Evolutionary conservation across 2,329 filamentous ascomycete genomes (phyloP), one percentile per base, ranked within the genome.

Genomic region (Diaporthe eres): DNA sequence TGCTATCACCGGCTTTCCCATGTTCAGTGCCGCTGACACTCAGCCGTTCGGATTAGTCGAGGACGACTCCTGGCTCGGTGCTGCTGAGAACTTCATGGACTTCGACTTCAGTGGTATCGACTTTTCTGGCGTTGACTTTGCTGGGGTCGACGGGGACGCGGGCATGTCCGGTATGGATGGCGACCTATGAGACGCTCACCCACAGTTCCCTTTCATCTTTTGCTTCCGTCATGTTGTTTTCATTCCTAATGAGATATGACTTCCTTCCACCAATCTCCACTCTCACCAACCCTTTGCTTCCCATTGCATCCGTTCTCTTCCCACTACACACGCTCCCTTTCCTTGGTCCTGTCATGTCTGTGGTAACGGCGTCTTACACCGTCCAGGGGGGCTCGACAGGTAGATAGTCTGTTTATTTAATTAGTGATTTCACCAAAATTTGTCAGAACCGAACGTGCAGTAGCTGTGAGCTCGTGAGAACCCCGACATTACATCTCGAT

Each of bases 121-220:
- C 13, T 57, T 57, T 7, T 1, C 53, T 6, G n/a, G 37, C n/a
- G n/a, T n/a, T n/a, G 15, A 57, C 13, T 57, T 57, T 7, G 3
- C 53, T 6, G n/a, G 37, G n/a, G 8, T 61, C 19, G 15, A 22
- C 25, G 25, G 8, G 10, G 39, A 47, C 60, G 3, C n/a, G 7
- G 25, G 34, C 3, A 12, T 31, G 6, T 31, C 42, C 3, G 37
- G n/a, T 7, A 65, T 47, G 39, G 8, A 4, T 17, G 31, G 19
- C n/a, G 2, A 2, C 1, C 2, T 31, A 6, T 31, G 39, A 65
- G 15, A 10, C 2, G 0, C 6, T 25, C n/a, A n/a, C n/a, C n/a
- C n/a, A n/a, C n/a, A n/a, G n/a, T n/a, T n/a, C n/a, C n/a, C n/a
- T n/a, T n/a, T n/a, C n/a, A n/a, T n/a, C 22, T 19, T 19, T 15